A percentile compares a stretch with the other conserved stretches of the same genome.
These are phyloP conservation scores for Monilinia polystroma DNA, from an alignment of 2,329 filamentous ascomycete genomes.

Conservation along the genomic window DNA sequence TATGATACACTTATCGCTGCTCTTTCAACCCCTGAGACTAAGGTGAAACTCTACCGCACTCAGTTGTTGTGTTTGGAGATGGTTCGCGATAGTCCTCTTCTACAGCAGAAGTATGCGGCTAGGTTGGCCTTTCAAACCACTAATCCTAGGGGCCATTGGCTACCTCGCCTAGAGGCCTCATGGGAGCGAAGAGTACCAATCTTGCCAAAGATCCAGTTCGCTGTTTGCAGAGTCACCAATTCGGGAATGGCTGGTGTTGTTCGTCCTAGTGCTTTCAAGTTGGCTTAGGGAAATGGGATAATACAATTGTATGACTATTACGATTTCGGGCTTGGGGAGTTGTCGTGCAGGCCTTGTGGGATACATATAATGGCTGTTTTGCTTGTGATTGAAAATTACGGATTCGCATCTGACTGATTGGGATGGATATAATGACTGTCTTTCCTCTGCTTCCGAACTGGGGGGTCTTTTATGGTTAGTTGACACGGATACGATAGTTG, in stretches of 20 bases:
- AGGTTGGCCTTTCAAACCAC: background rate
- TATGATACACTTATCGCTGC: background rate
- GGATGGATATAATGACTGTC: background rate
- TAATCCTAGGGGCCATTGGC: background rate
- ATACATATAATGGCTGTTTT: too few relatives aligned
- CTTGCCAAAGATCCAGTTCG: conserved; percentile 1
- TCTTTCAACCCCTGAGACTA: background rate
- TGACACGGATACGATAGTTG: background rate
- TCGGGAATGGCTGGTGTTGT: background rate
- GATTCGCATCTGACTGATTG: background rate
- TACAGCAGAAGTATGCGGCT: background rate
- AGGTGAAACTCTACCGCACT: background rate
- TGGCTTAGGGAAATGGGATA: background rate
- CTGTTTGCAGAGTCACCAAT: background rate
- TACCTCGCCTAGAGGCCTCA: background rate
- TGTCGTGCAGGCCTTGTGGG: too few relatives aligned
- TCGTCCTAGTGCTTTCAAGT: background rate
- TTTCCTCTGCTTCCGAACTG: background rate
- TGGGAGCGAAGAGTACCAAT: background rate
- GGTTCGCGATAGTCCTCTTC: background rate
- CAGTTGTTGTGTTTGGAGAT: background rate
- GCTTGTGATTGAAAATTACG: background rate
- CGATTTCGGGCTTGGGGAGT: too few relatives aligned
- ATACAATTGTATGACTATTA: too few relatives aligned
- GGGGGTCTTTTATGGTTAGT: background rate